Evolutionary conservation across 1,284 basidiomycete genomes (phyloP), one percentile per base, ranked within the genome.

Genomic region (Naganishia cerealis): DNA sequence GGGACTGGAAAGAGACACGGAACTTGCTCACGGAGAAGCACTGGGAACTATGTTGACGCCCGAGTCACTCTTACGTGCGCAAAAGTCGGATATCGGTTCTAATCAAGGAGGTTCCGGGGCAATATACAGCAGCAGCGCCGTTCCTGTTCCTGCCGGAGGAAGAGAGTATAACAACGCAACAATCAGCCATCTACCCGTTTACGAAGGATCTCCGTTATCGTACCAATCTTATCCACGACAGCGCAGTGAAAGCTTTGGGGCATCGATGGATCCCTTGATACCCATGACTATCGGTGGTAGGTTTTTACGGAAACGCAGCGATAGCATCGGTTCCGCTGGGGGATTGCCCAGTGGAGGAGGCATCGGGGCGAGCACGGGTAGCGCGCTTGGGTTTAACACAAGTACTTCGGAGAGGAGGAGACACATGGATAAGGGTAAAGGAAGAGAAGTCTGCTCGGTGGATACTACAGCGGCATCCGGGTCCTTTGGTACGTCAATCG

Each of bases 11-110:
- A 50, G 54, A 29, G 29, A 8, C 2, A 18, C 15, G 46, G 46
- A 50, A 9, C 46, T 50, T 8, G 46, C 46, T 50, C 46, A 50
- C 21, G 46, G 21, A n/a, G 53, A 6, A 36, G 21, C 8, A 21
- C 52, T 48, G 29, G 61, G 38, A 38, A 69, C 52, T 42, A 21
- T 66, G 69, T 18, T 61, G 58, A 53, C 50, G 52, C 66, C 53
- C 2, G 38, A 54, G 13, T 48, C 63, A 16, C 54, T 56, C 7
- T 26, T 57, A 40, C 43, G 42, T n/a, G 54, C 50, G 12, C 48
- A 48, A 56, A 29, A 42, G 10, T 46, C 63, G 42, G 63, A 56
- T 40, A 56, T 21, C 18, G 63, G 63, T 29, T 66, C 55, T 9
- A 66, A 54, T 57, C 54, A 56, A 24, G 46, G 46, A 24, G 21